phyloP scores from a whole-genome alignment of 495 filamentous ascomycete species.

The Penicillium tannophilum region DNA sequence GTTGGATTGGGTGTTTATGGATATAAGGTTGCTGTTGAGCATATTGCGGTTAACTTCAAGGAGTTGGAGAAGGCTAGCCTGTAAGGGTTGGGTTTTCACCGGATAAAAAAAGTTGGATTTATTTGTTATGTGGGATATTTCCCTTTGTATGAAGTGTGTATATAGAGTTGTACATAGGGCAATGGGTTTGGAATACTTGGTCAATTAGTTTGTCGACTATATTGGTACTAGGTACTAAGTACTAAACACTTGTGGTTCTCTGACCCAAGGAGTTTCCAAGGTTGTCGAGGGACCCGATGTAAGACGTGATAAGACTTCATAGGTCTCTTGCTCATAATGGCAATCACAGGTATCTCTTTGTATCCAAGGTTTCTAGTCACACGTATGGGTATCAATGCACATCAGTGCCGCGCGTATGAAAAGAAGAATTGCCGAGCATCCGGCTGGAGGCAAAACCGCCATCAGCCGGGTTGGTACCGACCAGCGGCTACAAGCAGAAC shows the following conservation, averaged over 20 bases:
- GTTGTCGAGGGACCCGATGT: background rate
- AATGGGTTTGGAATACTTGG: constrained; percentile 3
- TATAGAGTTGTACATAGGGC: constrained; percentile 6
- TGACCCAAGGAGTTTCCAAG: background rate
- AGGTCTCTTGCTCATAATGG: background rate
- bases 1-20: constrained; percentile 68
- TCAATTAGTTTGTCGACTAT: background rate
- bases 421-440: background rate
- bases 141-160: background rate
- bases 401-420: background rate
- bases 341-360: background rate
- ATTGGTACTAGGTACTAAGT: background rate
- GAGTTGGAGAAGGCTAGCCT: constrained; percentile 31
- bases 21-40: constrained; percentile 70
- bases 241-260: background rate
- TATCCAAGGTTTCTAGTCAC: background rate
- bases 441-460: background rate
- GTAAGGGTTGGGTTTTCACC: background rate
- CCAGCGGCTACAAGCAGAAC: constrained; percentile 14
- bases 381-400: constrained; percentile 4
- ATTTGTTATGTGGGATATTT: background rate
- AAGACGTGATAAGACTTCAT: background rate
- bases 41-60: constrained; percentile 51
- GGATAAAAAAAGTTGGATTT: background rate
- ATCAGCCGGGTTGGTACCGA: constrained; percentile 8